Evolutionary conservation across 352 stramenopile genomes (phyloP), one percentile per base, ranked within the genome.

Genomic region (Thalassiosira livingstoniorum): DNA sequence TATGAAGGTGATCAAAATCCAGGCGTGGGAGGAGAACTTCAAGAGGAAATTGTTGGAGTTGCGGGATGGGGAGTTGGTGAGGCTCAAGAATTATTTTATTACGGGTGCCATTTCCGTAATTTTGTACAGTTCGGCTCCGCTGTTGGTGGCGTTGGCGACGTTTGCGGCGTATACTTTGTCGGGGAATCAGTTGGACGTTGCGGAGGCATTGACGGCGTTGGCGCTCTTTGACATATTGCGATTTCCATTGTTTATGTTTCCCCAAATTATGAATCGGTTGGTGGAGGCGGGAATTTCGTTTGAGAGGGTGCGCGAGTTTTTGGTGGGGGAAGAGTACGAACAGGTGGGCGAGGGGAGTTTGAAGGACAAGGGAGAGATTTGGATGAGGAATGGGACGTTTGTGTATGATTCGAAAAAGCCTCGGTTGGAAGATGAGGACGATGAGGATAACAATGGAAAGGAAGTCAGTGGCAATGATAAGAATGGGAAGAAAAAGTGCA

Each of bases 201-300:
- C 94, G 5, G 95, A 91, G 60, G 97, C 96, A 35, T 94, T 99
- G 42, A 98, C 97, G 3, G 92, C 97, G 4, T 83, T 99, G 18
- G 95, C 97, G 27, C 83, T 99, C 2, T 99, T 99, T 85, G 97
- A 99, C 75, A 95, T 99, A 45, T 90, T 99, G 13, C 94, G 97
- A 31, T 99, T 99, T 88, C 97, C 98, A n/a, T 87, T 99, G 21
- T 97, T 98, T 70, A 98, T 98, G 91, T 84, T 99, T 2, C 97
- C 98, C 2, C 90, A 97, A 63, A 96, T 98, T 34, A 94, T 99
- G 57, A 98, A 99, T 80, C 95, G 92, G 31, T 93, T 98, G 58
- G 94, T 98, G 1, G 96, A 99, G 80, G 96, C 95, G 0, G 65
- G 68, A 10, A 86, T 97, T 29, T 90, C 85, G n/a, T 62, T 96